A percentile compares a stretch with the other conserved stretches of the same genome.
phyloP scores from a whole-genome alignment of 2,329 filamentous ascomycete genomes.

The Penicillium sp. region DNA sequence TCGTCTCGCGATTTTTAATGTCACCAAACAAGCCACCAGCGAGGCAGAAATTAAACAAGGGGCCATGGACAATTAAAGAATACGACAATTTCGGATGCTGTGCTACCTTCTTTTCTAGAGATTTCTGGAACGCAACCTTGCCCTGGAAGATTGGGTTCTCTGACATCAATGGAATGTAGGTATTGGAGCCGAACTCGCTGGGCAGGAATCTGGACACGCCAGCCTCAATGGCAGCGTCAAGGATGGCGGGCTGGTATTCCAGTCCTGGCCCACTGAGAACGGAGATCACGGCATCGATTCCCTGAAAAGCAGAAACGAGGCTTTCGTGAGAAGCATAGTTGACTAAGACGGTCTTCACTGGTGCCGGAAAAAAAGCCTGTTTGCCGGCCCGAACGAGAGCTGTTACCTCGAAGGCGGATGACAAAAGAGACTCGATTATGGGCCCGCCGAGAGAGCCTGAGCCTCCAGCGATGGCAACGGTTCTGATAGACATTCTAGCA shows the following conservation, averaged over 20 bases:
- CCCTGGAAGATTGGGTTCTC: not conserved
- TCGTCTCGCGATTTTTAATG: not conserved
- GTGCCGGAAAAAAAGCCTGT: not conserved
- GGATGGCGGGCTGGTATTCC: not conserved
- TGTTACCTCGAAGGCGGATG: not conserved
- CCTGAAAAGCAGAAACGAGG: not conserved
- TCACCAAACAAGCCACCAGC: not conserved
- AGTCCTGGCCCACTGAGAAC: not conserved
- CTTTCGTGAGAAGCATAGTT: constrained; percentile 1
- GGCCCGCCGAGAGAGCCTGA: not conserved
- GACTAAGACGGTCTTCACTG: not conserved
- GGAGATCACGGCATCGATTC: not conserved
- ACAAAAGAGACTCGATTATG: not conserved
- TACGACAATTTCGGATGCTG: not conserved
- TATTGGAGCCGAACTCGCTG: constrained; percentile 1
- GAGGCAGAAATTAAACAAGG: not conserved
- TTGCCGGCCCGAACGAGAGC: not conserved
- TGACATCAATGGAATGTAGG: not conserved
- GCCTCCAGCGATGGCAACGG: not conserved
- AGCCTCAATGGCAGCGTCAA: not conserved
- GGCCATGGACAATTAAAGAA: not conserved
- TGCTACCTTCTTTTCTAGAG: not conserved
- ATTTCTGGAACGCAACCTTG: not conserved
- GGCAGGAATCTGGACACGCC: not conserved
- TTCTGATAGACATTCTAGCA: not conserved